These are phyloP conservation scores for Pythium insidiosum DNA, from an alignment of 352 stramenopile genomes.

Conservation along the genomic window DNA sequence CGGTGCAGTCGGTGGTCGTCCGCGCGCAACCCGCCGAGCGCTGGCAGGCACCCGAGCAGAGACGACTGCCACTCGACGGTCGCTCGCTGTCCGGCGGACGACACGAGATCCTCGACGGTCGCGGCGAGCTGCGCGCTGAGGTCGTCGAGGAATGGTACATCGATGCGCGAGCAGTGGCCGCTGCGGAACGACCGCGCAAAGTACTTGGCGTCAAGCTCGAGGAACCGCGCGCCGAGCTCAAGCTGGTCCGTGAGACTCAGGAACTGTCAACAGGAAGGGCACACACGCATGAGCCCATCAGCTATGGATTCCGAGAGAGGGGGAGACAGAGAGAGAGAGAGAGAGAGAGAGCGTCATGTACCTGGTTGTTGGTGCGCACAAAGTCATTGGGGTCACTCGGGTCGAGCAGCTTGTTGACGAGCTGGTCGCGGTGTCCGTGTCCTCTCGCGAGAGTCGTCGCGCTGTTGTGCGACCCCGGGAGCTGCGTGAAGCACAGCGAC, in stretches of 20 bases:
- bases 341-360: too few relatives aligned
- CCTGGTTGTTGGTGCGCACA: slow-evolving; percentile 68
- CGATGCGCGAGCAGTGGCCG: slow-evolving; percentile 61
- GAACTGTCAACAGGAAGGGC: too few relatives aligned
- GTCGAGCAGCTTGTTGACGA: slow-evolving; percentile 51
- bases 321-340: too few relatives aligned
- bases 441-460: slow-evolving; percentile 58
- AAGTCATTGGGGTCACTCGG: slow-evolving; percentile 42
- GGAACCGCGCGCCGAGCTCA: slow-evolving; percentile 59
- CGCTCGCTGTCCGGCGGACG: slow-evolving; percentile 12
- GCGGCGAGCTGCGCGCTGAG: slow-evolving; percentile 27
- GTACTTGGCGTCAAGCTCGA: slow-evolving; percentile 82
- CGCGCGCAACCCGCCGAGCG: slow-evolving; percentile 68
- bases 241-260: slow-evolving; percentile 75
- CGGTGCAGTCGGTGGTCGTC: slow-evolving; percentile 47
- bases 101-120: slow-evolving; percentile 22
- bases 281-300: too few relatives aligned
- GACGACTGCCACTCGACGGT: slow-evolving; percentile 47
- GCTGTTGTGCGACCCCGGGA: slow-evolving; percentile 71
- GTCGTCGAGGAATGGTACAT: slow-evolving; percentile 55
- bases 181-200: slow-evolving; percentile 53
- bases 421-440: slow-evolving; percentile 70
- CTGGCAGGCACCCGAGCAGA: slow-evolving; percentile 69
- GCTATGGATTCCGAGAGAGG: too few relatives aligned
- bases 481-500: slow-evolving; percentile 60